A percentile compares a stretch with the other conserved stretches of the same genome.
Evolutionary conservation across 2,329 filamentous ascomycete species (phyloP).

Genomic region (Periconia digitata): DNA sequence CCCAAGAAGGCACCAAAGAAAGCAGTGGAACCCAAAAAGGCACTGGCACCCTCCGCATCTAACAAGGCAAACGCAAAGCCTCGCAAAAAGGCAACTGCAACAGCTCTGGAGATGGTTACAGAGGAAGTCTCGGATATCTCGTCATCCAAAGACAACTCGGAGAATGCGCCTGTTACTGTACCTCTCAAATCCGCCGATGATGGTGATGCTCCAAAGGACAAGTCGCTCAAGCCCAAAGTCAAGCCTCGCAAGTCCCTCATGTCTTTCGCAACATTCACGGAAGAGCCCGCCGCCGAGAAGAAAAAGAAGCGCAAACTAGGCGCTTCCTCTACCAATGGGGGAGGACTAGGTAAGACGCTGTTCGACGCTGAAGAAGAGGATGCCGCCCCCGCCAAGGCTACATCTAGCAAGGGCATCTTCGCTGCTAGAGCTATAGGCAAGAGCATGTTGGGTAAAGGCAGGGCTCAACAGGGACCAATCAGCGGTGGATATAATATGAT

Average conservation of each 20-base stretch:
- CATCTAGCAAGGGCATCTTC: slow-evolving; percentile 40
- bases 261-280: slow-evolving; percentile 47
- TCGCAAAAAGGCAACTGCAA: slow-evolving; percentile 41
- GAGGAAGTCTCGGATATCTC: slow-evolving; percentile 43
- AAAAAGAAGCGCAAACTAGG: slow-evolving; percentile 74
- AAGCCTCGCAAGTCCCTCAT: slow-evolving; percentile 47
- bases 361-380: slow-evolving; percentile 63
- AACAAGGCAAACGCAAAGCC: slow-evolving; percentile 50
- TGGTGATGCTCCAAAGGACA: slow-evolving; percentile 25
- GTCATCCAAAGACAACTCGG: slow-evolving; percentile 40
- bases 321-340: slow-evolving; percentile 51
- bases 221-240: slow-evolving; percentile 51
- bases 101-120: slow-evolving; percentile 47
- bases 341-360: slow-evolving; percentile 62
- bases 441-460: slow-evolving; percentile 32
- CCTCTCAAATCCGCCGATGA: slow-evolving; percentile 40
- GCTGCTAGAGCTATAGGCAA: slow-evolving; percentile 41
- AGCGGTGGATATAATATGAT: slow-evolving; percentile 39
- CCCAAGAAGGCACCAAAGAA: slow-evolving; percentile 36
- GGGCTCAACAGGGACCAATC: slow-evolving; percentile 21
- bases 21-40: slow-evolving; percentile 29
- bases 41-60: slow-evolving; percentile 46
- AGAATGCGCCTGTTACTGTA: slow-evolving; percentile 38
- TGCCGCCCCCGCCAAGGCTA: slow-evolving; percentile 36
- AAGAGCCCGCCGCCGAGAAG: slow-evolving; percentile 42